Evolutionary conservation across 768 basidiomycete genomes (phyloP), one percentile per base, ranked within the genome.

Genomic region (Boletus sp.): DNA sequence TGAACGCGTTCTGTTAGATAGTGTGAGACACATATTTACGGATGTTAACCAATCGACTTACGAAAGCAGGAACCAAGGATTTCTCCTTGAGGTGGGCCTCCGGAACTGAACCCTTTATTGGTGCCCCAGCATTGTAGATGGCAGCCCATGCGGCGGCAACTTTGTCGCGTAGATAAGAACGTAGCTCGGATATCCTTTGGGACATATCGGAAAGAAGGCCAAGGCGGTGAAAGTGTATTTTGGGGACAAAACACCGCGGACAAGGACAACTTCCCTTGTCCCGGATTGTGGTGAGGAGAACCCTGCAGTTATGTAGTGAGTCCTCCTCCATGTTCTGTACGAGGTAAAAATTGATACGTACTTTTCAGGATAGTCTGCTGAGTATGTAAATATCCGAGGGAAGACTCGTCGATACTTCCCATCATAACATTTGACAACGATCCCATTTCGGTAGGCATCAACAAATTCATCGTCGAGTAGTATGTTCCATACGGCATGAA

Each of bases 291-390:
- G 67, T 69, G 0, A 75, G 10, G 0, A 75, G 53, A 0, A 71
- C 63, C 47, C 69, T 69, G 15, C n/a, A n/a, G n/a, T n/a, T n/a
- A n/a, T n/a, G n/a, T n/a, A n/a, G n/a, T n/a, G n/a, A n/a, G n/a
- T n/a, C n/a, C n/a, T n/a, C n/a, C n/a, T n/a, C n/a, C n/a, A n/a
- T n/a, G n/a, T n/a, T n/a, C n/a, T n/a, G n/a, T n/a, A n/a, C n/a
- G n/a, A n/a, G n/a, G n/a, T n/a, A n/a, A n/a, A n/a, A n/a, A n/a
- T n/a, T 12, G 28, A 12, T 2, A 50, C 63, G 3, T 44, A 75
- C 75, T 77, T 77, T 28, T 77, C 73, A 0, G 74, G 74, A 41
- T 76, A 76, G 48, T 76, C 71, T 0, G 71, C 72, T 4, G 70
- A 68, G 44, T 75, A 75, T 1, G 71, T 73, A 29, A 75, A 69